Evolutionary conservation across 306 rosid species (phyloP).

Genomic region (Acacia melanoxylon): DNA sequence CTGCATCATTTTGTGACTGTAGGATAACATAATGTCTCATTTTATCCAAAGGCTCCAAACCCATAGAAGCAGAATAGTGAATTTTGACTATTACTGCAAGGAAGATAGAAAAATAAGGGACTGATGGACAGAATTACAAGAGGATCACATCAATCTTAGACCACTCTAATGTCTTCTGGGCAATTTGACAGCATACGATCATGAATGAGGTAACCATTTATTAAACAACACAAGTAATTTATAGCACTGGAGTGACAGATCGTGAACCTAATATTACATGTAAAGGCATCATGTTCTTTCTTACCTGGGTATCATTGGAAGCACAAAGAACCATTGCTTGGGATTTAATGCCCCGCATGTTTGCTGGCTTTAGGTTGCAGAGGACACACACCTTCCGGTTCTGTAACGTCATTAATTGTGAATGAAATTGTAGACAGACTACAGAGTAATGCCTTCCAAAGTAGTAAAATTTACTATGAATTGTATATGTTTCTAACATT

Average conservation of each 20-base stretch:
- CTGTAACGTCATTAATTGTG: constrained; percentile 45
- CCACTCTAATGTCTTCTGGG: background rate
- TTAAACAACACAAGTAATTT: background rate
- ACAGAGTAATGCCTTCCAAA: background rate
- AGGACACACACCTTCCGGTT: constrained; percentile 90
- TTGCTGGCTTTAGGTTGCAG: constrained; percentile 88
- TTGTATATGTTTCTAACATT: constrained; percentile 13
- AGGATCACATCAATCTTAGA: background rate
- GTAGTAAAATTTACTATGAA: background rate
- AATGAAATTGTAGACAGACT: constrained; percentile 18
- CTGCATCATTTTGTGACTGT: background rate
- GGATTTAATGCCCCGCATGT: constrained; percentile 89
- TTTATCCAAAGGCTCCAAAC: background rate
- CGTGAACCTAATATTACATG: background rate
- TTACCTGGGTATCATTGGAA: constrained; percentile 65
- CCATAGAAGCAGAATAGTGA: background rate
- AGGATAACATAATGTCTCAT: background rate
- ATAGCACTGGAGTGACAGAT: background rate
- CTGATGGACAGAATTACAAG: background rate
- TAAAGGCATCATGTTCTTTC: constrained; percentile 21
- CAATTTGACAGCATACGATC: background rate
- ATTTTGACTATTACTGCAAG: background rate
- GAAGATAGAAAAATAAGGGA: background rate
- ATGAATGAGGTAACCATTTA: background rate
- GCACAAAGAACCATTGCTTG: constrained; percentile 99